Conservation (phyloP, 345 rosid species). For the Gossypium bickii region DNA sequence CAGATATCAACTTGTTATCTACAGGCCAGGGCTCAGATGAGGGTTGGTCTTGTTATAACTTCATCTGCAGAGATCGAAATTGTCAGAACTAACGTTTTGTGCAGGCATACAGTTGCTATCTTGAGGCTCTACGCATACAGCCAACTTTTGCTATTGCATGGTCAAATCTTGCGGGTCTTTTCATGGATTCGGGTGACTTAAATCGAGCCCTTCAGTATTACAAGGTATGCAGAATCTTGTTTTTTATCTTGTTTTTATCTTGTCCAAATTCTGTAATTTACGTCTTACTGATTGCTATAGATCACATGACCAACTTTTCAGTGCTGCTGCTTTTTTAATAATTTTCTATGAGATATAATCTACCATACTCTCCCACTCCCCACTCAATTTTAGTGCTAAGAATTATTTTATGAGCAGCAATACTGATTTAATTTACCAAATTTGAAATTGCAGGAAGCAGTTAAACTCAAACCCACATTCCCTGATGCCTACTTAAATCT, state of each 20-base stretch:
- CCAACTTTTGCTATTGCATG: conserved; percentile 97
- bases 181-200: conserved; percentile 96
- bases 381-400: neutral
- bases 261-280: conserved; percentile 1
- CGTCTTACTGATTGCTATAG: neutral
- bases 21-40: conserved; percentile 76
- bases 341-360: conserved; percentile 7
- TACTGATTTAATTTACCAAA: neutral
- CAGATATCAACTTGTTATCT: conserved; percentile 64
- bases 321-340: neutral
- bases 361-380: neutral
- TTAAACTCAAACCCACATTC: conserved; percentile 81
- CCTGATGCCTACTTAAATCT: conserved; percentile 96
- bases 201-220: conserved; percentile 91
- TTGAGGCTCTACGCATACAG: conserved; percentile 93
- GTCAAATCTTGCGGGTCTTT: conserved; percentile 99
- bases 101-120: conserved; percentile 98
- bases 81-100: conserved; percentile 74
- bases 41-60: conserved; percentile 75
- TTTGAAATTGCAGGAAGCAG: conserved; percentile 72
- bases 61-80: conserved; percentile 61
- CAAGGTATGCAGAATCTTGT: conserved; percentile 49
- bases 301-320: neutral
- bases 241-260: neutral
- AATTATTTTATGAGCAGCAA: neutral